Percentiles rank a stretch among this genome's conserved stretches.
Evolutionary conservation across 2,329 filamentous ascomycete species (phyloP).

Genomic region (Podosphaera fusca): DNA sequence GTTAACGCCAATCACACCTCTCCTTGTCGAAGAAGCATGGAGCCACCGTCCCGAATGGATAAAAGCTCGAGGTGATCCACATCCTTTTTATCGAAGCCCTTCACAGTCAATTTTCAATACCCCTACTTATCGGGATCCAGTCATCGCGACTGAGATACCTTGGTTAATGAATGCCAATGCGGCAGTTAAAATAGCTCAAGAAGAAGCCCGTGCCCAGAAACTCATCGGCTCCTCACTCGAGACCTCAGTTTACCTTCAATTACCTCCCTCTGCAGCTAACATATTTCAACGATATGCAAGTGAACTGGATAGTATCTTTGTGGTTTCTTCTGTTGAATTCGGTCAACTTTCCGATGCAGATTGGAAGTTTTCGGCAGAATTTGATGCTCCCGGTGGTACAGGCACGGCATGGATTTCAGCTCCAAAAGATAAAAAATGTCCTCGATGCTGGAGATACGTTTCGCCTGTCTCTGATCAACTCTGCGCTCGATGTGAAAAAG

Average conservation of each 20-base stretch:
- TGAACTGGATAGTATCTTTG: constrained; percentile 34
- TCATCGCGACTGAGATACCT: constrained; percentile 7
- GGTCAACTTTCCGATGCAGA: constrained; percentile 21
- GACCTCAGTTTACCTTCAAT: constrained; percentile 38
- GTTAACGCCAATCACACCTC: constrained; percentile 57
- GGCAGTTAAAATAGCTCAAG: constrained; percentile 53
- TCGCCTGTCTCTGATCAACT: constrained; percentile 41
- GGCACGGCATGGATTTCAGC: constrained; percentile 16
- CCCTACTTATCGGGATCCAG: not conserved
- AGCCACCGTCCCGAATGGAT: constrained; percentile 47
- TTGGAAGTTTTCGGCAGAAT: constrained; percentile 20
- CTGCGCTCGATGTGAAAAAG: constrained; percentile 50
- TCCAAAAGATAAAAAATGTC: constrained; percentile 44
- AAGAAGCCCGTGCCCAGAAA: constrained; percentile 48
- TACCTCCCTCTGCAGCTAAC: constrained; percentile 17
- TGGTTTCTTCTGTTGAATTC: constrained; percentile 40
- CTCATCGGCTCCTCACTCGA: constrained; percentile 62
- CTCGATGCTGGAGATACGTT: constrained; percentile 72
- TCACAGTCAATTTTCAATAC: constrained; percentile 6
- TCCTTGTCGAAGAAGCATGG: constrained; percentile 78
- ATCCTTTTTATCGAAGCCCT: constrained; percentile 20
- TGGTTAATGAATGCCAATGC: constrained; percentile 21
- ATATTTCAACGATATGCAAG: constrained; percentile 14
- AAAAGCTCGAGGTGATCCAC: constrained; percentile 19
- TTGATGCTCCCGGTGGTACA: constrained; percentile 9